Evolutionary conservation across 371 early-diverging fungal species (phyloP).

Genomic region (Apophysomyces variabilis): DNA sequence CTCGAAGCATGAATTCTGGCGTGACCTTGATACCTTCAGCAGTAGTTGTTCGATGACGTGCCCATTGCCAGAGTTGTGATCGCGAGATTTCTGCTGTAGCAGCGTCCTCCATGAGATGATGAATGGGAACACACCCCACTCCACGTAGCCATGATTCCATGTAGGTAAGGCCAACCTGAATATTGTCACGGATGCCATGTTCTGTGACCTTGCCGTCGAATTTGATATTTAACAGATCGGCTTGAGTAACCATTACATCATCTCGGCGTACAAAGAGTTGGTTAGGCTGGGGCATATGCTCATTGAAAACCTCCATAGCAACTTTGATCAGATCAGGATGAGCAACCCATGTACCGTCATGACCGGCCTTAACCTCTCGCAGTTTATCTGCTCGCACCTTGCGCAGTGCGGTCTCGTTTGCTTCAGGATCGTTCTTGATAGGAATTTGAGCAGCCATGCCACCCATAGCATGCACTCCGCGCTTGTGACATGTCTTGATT

Average conservation of each 20-base stretch:
- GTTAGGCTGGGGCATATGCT: constrained; percentile 95
- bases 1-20: constrained; percentile 68
- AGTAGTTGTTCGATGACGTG: constrained; percentile 83
- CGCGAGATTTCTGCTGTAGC: constrained; percentile 97
- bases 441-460: constrained; percentile 98
- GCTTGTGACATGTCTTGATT: constrained; percentile 95
- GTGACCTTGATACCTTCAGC: constrained; percentile 81
- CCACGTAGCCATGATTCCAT: constrained; percentile 97
- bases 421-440: constrained; percentile 84
- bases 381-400: constrained; percentile 93
- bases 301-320: constrained; percentile 87
- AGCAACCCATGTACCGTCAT: constrained; percentile 98
- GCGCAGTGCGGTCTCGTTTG: constrained; percentile 86
- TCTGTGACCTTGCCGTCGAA: constrained; percentile 87
- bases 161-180: constrained; percentile 89
- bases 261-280: constrained; percentile 91
- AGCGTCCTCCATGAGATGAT: constrained; percentile 50
- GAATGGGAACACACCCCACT: constrained; percentile 95
- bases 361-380: constrained; percentile 92
- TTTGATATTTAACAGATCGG: constrained; percentile 85
- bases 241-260: constrained; percentile 82
- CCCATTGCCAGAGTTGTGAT: constrained; percentile 97
- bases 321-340: constrained; percentile 94
- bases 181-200: constrained; percentile 88
- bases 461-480: constrained; percentile 98